Evolutionary conservation across 148 eudicot genomes (phyloP), one percentile per base, ranked within the genome.

Genomic region (Fallopia convolvulus): DNA sequence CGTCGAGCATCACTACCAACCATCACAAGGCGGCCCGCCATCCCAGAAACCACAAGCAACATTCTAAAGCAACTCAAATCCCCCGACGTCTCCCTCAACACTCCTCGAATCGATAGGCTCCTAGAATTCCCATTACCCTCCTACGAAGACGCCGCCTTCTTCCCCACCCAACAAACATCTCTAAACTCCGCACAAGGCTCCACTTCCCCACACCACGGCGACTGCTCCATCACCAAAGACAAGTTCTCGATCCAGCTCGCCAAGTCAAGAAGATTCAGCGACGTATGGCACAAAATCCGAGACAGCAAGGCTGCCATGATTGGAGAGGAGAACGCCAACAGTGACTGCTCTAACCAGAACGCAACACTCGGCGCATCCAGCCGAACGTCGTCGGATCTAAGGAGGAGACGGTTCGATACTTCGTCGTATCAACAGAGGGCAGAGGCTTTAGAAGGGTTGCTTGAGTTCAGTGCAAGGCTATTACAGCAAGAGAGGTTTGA

Each of bases 351-450:
- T 12, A 93, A 86, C 78, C 97, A 88, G 78, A 89, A 90, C 81
- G 97, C 98, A 12, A 90, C 97, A 3, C 93, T 93, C 1, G 97
- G 97, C 30, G 93, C 92, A 46, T 94, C 95, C 23, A 94, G 98
- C 83, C 85, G 84, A 73, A 82, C 85, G 52, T 92, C 98, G 26
- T 89, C 97, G 33, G 94, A 92, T 53, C 49, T 80, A 56, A 79
- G 90, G 26, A 83, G 86, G 12, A 52, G 83, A 40, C 82, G 89
- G 32, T 92, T 94, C 74, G 91, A 94, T 81, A 85, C 90, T 21
- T 88, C 93, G 15, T 94, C 98, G 0, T 86, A 82, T 77, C 89
- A 83, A 80, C 98, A 94, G 55, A 79, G 97, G 77, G 98, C 97
- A 11, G 96, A 92, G 71, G 98, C 98, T 12, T 81, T 94, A 75